Base-by-base conservation (phyloP, 2,329 filamentous ascomycete species). In the Phialocephala subalpina region DNA sequence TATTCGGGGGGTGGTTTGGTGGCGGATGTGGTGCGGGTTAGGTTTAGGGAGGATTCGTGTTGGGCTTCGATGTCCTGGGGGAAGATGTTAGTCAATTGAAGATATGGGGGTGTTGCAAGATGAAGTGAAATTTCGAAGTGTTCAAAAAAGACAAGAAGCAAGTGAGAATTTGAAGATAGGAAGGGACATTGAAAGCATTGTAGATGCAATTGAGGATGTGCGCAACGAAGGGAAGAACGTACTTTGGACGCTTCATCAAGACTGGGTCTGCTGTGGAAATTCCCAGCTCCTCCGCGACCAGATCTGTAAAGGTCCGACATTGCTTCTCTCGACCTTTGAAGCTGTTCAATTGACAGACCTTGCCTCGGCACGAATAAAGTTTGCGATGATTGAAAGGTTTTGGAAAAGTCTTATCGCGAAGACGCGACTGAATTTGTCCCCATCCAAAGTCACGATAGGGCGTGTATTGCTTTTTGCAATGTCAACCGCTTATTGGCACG, bases 201-300 rank as follows among this genome's bases (percentile, higher is more conserved):
- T 7, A 40, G 16, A 78, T 77, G 11, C 76, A 45, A 20, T 45
- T 33, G 35, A 22, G 16, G 52, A 49, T 6, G 4, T 9, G 29
- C 29, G 29, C 29, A 33, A 49, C 20, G 62, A 65, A 36, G 59
- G 29, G 38, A 40, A 49, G 20, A n/a, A 63, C 53, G 45, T 60
- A 68, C 64, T 40, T 55, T 61, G 53, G 40, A 33, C 56, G 69
- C 71, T 35, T 84, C 81, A 33, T 86, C 81, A 29, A 84, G 76
- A 65, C 87, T 82, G 69, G 83, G 80, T 68, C 84, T 81, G 73
- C 81, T 80, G 73, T 83, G 83, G 75, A 84, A 89, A 77, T 91
- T 91, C 60, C 88, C 88, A 6, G 87, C 87, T 58, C 88, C 88
- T 62, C 88, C 88, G 58, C 88, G 85, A 63, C 88, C 88, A 49